phyloP scores from a whole-genome alignment of 306 rosid species.

The Oxytropis ochrocephala region DNA sequence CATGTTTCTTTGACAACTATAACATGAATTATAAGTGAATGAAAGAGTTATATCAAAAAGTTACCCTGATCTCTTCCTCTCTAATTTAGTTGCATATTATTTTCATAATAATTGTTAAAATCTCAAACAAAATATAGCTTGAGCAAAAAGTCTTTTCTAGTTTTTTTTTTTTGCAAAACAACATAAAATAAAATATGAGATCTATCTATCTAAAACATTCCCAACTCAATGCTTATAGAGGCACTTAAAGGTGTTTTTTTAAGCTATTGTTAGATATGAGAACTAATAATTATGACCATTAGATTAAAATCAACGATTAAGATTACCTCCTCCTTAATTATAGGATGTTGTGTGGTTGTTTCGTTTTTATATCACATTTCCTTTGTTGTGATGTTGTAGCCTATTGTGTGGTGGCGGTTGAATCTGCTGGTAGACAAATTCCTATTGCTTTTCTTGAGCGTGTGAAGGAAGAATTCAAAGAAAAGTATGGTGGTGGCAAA shows the following conservation, averaged over 20 bases:
- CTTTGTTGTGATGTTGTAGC: conserved; percentile 43
- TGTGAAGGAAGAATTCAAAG: conserved; percentile 75
- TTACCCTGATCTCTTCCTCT: no score
- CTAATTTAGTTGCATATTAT: not conserved
- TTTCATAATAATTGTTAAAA: not conserved
- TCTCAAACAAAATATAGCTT: not conserved
- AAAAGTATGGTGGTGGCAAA: conserved; percentile 81
- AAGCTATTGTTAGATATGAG: no score
- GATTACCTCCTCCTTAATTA: no score
- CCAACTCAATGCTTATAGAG: not conserved
- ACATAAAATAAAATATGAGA: not conserved
- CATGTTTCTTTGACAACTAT: not conserved
- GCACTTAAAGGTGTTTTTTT: not conserved
- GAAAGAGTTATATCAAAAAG: not conserved
- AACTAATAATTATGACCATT: no score
- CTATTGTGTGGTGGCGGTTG: conserved; percentile 78
- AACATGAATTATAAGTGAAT: not conserved
- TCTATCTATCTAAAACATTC: not conserved
- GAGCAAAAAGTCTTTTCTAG: no score
- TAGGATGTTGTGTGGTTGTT: no score
- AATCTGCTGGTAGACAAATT: conserved; percentile 85
- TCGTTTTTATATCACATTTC: conserved; percentile 5
- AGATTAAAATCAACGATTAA: no score
- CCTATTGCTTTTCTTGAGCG: conserved; percentile 87
- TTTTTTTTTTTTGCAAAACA: not conserved